These are phyloP conservation scores for Scutellaria barbata DNA, from an alignment of 257 asterid species.

Conservation along the genomic window DNA sequence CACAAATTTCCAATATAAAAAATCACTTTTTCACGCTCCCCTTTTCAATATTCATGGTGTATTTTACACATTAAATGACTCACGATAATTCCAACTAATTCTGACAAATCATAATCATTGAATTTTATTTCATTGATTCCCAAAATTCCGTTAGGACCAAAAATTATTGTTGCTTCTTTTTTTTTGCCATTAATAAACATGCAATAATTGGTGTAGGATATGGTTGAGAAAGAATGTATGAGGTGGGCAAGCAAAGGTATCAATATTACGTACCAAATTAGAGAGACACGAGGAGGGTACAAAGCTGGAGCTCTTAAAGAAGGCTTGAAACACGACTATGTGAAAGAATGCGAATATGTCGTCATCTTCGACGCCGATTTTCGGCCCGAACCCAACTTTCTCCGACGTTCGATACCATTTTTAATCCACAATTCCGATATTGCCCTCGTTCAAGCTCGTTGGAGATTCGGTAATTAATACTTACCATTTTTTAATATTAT, in stretches of 20 bases:
- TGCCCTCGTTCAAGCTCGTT: constrained; percentile 65
- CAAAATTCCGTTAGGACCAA: not conserved
- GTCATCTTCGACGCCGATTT: constrained; percentile 66
- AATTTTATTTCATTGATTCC: constrained; percentile 23
- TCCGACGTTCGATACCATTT: constrained; percentile 54
- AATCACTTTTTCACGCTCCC: not conserved
- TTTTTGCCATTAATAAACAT: not conserved
- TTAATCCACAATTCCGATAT: constrained; percentile 49
- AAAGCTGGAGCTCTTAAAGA: constrained; percentile 69
- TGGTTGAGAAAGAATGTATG: constrained; percentile 60
- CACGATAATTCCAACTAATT: constrained; percentile 9
- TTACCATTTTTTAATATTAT: not conserved
- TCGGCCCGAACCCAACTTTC: constrained; percentile 63
- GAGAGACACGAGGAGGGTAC: constrained; percentile 61
- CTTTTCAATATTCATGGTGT: too few species aligned
- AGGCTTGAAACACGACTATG: constrained; percentile 55
- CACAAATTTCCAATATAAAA: not conserved
- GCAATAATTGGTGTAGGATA: constrained; percentile 42
- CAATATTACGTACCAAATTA: constrained; percentile 53
- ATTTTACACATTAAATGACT: constrained; percentile 29
- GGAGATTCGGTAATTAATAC: constrained; percentile 55
- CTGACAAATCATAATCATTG: not conserved
- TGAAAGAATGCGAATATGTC: constrained; percentile 59
- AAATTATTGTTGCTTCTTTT: not conserved
- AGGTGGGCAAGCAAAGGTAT: constrained; percentile 69